Conservation (phyloP, 2,329 filamentous ascomycete species). For the Hymenoscyphus linearis region DNA sequence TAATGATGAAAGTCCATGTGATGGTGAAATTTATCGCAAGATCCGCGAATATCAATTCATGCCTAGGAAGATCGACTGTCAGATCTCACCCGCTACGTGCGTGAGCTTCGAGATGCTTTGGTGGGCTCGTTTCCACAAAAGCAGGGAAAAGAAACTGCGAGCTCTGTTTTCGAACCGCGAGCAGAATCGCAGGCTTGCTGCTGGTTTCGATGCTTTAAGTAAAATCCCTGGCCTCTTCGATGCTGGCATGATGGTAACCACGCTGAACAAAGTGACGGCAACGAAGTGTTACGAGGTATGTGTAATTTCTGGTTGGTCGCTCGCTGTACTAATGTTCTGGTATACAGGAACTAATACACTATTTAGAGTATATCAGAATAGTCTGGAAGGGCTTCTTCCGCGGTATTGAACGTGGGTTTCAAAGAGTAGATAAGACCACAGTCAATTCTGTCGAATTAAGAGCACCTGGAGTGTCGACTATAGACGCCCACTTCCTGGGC, state of each 20-base stretch:
- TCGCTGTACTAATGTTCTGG: background rate
- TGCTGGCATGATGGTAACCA: conserved; percentile 17
- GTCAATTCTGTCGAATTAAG: too few species aligned
- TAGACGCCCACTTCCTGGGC: conserved; percentile 5
- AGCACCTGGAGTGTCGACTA: too few species aligned
- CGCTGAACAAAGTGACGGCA: conserved; percentile 14
- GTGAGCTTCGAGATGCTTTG: conserved; percentile 15
- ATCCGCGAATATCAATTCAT: conserved; percentile 23
- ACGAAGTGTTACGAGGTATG: conserved; percentile 13
- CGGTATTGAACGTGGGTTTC: too few species aligned
- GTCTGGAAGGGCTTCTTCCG: too few species aligned
- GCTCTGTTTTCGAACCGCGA: too few species aligned
- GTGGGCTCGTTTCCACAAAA: conserved; percentile 13
- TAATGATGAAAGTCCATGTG: conserved; percentile 25
- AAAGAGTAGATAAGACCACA: too few species aligned
- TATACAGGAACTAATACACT: too few species aligned
- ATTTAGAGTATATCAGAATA: too few species aligned
- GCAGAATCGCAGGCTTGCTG: conserved; percentile 11
- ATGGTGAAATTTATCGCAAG: conserved; percentile 32
- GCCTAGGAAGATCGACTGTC: conserved; percentile 2
- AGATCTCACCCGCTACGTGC: conserved; percentile 11
- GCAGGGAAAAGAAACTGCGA: conserved; percentile 14
- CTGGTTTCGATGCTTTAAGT: conserved; percentile 12
- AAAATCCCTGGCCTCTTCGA: conserved; percentile 14
- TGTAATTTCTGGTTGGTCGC: background rate